These are phyloP conservation scores for Penicillium sp. DNA, from an alignment of 2,329 filamentous ascomycete species.

Conservation along the genomic window DNA sequence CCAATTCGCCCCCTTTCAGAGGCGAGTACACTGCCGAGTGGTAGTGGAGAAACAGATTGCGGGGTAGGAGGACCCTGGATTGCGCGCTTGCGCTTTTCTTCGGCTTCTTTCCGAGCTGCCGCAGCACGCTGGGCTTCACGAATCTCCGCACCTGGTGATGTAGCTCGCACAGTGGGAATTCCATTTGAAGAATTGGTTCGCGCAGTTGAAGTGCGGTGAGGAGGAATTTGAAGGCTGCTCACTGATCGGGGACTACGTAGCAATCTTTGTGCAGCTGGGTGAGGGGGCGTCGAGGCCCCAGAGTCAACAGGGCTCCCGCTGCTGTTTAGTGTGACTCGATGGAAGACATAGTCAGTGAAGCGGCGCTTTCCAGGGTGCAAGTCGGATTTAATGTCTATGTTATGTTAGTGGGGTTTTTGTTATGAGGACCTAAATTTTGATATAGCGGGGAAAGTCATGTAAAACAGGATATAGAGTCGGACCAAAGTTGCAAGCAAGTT, in stretches of 20 bases:
- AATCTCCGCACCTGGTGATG: conserved; percentile 44
- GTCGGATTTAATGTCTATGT: conserved; percentile 46
- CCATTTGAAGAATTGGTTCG: conserved; percentile 20
- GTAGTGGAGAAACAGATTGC: neutral
- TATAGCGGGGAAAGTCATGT: neutral
- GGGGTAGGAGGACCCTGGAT: conserved; percentile 19
- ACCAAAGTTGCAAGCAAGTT: neutral
- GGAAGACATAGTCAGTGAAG: conserved; percentile 51
- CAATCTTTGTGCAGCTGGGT: conserved; percentile 24
- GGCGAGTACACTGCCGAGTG: neutral
- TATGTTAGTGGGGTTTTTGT: conserved; percentile 1
- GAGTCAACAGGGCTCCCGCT: conserved; percentile 19
- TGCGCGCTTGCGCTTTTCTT: conserved; percentile 31
- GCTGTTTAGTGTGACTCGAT: conserved; percentile 37
- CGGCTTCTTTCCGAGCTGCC: conserved; percentile 27
- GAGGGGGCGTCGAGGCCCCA: conserved; percentile 12
- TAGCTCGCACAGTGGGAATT: conserved; percentile 44
- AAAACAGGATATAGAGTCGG: neutral
- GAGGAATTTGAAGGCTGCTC: conserved; percentile 29
- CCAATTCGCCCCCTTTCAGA: neutral
- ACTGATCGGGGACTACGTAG: conserved; percentile 37
- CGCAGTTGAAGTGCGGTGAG: conserved; percentile 5
- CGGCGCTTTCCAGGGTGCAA: conserved; percentile 47
- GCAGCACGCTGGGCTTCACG: conserved; percentile 34
- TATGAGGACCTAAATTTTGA: neutral